phyloP scores from a whole-genome alignment of 2,329 filamentous ascomycete species.

The Fusarium sp. region DNA sequence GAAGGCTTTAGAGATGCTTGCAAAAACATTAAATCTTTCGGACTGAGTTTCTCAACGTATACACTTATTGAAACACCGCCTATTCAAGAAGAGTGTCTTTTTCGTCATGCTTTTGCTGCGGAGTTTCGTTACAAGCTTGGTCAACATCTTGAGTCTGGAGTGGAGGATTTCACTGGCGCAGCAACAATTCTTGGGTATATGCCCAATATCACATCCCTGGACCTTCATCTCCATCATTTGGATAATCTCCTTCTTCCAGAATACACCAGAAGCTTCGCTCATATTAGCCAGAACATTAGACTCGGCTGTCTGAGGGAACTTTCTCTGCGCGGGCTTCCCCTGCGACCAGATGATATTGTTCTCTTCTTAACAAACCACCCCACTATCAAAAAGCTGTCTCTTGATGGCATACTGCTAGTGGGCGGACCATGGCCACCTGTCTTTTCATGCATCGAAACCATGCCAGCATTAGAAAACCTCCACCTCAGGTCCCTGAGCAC shows the following conservation, averaged over 20 bases:
- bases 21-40: not conserved
- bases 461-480: not conserved
- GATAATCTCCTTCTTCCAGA: not conserved
- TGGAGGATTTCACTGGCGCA: too few relatives aligned
- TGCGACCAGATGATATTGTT: accelerated
- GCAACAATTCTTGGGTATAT: not conserved
- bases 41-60: not conserved
- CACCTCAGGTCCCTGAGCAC: not conserved
- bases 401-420: not conserved
- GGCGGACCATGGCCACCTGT: not conserved
- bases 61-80: too few relatives aligned
- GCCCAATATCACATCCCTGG: not conserved
- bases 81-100: not conserved
- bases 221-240: not conserved
- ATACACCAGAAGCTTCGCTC: not conserved
- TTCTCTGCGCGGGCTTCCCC: not conserved
- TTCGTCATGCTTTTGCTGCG: not conserved
- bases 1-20: not conserved
- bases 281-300: not conserved
- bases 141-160: not conserved
- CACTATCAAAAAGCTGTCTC: not conserved
- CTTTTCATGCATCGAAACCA: not conserved
- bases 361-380: not conserved
- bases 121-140: not conserved
- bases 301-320: not conserved